Evolutionary conservation across 768 basidiomycete species (phyloP).

Genomic region (Naematelia encephala): DNA sequence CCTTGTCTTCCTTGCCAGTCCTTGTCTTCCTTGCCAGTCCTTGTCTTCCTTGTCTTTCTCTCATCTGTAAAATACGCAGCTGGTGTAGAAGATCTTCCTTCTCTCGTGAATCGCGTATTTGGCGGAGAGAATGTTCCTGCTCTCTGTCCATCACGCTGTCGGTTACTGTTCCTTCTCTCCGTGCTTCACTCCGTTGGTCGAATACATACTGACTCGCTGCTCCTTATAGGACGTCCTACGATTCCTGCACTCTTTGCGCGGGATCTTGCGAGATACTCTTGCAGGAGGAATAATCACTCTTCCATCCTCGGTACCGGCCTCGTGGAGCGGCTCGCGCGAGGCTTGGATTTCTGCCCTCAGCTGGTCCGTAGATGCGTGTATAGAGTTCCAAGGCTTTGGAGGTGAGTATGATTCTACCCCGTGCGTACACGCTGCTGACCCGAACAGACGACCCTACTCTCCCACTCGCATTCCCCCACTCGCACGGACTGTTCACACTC

Average conservation of each 20-base stretch:
- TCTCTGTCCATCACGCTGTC: too few species aligned
- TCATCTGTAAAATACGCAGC: too few species aligned
- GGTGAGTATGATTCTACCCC: constrained; percentile 56
- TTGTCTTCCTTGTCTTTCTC: too few species aligned
- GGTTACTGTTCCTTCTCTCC: too few species aligned
- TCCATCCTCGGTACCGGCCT: constrained; percentile 45
- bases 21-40: too few species aligned
- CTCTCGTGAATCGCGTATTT: too few species aligned
- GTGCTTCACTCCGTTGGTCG: too few species aligned
- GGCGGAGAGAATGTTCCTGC: too few species aligned
- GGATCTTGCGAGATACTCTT: constrained; percentile 45
- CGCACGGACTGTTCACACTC: constrained; percentile 80
- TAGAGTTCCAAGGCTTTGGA: constrained; percentile 73
- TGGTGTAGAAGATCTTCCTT: too few species aligned
- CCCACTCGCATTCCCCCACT: constrained; percentile 67
- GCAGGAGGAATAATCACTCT: constrained; percentile 69
- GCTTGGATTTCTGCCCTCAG: constrained; percentile 73
- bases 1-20: too few species aligned
- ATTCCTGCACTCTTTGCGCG: constrained; percentile 69
- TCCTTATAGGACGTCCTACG: constrained; percentile 58
- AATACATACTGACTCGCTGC: too few species aligned
- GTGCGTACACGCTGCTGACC: not conserved
- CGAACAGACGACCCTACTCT: constrained; percentile 71
- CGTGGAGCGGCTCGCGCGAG: constrained; percentile 42
- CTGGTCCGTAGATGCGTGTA: constrained; percentile 71